Evolutionary conservation across 2,329 filamentous ascomycete species (phyloP), one percentile per base, ranked within the genome.

Genomic region (Geoglossum cookeanum): DNA sequence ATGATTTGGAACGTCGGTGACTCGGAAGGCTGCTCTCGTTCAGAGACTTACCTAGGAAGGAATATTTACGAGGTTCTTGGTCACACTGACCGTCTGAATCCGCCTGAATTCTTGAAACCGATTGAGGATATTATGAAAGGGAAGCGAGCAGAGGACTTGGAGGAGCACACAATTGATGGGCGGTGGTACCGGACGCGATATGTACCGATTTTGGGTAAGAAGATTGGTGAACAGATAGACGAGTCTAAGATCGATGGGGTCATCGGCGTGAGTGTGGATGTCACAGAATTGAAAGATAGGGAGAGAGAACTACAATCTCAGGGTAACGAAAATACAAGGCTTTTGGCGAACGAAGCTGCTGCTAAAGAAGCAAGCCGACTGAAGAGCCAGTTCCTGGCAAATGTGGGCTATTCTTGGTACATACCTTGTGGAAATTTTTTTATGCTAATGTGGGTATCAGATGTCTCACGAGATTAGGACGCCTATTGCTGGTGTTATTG

Each of bases 311-410:
- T 88, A 13, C 75, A 78, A 59, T 74, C 76, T 59, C 79, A 85
- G 63, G 80, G 81, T 48, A 78, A 77, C 62, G 84, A 87, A 63
- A 90, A 88, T 63, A 74, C 78, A 13, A 78, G 79, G 59, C 74
- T 88, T 0, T 71, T 87, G 59, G 84, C 85, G 4, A 87, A 88
- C 61, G 85, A 87, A 64, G 79, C 80, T 6, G 85, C 86, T 15
- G 86, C 86, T 1, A 89, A 87, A 65, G 86, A 90, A 68, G 85
- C 86, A 1, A 88, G 82, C 64, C 77, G 84, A 57, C 76, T 91
- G 65, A 92, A 91, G 71, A 85, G 81, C 62, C 84, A 87, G 61
- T 90, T 90, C 63, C 70, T 88, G 4, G 84, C 84, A 13, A 87
- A 87, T 69, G 56, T 58, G 42, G 44, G 57, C 59, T 3, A 15